Percentiles rank a stretch among this genome's conserved stretches.
Conservation (phyloP, 495 filamentous ascomycete species). For the Sordaria brevicollis region DNA sequence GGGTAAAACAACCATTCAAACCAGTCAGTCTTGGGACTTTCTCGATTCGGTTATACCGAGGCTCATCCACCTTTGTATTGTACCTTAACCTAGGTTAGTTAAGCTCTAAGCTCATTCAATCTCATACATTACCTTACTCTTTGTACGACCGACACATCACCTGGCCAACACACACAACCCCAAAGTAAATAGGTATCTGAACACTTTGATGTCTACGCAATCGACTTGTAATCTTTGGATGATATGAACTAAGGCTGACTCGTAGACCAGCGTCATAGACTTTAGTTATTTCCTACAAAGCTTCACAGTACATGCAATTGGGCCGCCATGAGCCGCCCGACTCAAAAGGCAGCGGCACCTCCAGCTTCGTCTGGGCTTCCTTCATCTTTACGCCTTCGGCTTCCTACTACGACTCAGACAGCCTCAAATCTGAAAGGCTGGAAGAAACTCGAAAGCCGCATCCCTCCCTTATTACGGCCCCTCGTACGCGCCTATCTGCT, state of each 20-base stretch:
- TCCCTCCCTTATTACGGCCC: constrained; percentile 42
- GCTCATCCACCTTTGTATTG: not conserved
- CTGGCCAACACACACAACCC: not conserved
- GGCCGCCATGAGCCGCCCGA: not conserved
- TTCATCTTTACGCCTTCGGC: not conserved
- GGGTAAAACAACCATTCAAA: not conserved
- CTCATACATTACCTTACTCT: not conserved
- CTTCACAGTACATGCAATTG: not conserved
- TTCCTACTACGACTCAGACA: not conserved
- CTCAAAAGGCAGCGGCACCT: not conserved
- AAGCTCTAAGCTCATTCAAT: not conserved
- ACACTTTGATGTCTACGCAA: not conserved
- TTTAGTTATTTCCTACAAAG: not conserved
- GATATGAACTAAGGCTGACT: not conserved
- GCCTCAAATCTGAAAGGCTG: constrained; percentile 5
- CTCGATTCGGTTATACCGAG: not conserved
- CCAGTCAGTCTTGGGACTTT: not conserved
- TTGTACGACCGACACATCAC: not conserved
- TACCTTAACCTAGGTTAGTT: not conserved
- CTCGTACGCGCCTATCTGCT: constrained; percentile 64
- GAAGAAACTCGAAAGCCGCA: constrained; percentile 21
- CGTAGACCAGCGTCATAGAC: not conserved
- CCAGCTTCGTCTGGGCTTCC: not conserved
- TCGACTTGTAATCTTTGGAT: not conserved
- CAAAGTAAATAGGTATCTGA: not conserved